A percentile compares a stretch with the other conserved stretches of the same genome.
phyloP scores from a whole-genome alignment of 768 basidiomycete genomes.

The Dictyophora rubrovolvata region DNA sequence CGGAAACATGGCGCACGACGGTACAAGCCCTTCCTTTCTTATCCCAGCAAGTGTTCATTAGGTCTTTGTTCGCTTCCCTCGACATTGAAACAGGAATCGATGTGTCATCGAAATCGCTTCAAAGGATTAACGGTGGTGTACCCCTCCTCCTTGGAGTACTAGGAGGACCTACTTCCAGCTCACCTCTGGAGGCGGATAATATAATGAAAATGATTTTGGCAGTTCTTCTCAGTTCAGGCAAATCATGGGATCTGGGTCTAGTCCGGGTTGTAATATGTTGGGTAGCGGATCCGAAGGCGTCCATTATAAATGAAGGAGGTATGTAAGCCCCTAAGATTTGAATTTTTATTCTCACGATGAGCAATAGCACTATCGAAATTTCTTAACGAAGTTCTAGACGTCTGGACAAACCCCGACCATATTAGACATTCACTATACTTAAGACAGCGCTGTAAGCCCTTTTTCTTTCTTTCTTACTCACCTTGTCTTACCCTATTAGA shows the following conservation, averaged over 20 bases:
- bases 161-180: slow-evolving; percentile 25
- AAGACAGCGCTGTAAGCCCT: slow-evolving; percentile 60
- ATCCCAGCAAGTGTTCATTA: slow-evolving; percentile 45
- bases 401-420: slow-evolving; percentile 72
- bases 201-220: slow-evolving; percentile 36
- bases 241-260: slow-evolving; percentile 43
- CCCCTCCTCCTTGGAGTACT: slow-evolving; percentile 41
- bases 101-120: slow-evolving; percentile 25
- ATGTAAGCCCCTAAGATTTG: slow-evolving; percentile 13
- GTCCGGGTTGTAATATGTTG: slow-evolving; percentile 63
- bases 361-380: slow-evolving; percentile 37
- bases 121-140: slow-evolving; percentile 43
- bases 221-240: slow-evolving; percentile 39
- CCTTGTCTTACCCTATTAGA: slow-evolving; percentile 33
- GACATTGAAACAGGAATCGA: slow-evolving; percentile 23
- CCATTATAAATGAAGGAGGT: slow-evolving; percentile 17
- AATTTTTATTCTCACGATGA: slow-evolving; percentile 4
- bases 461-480: not conserved
- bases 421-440: slow-evolving; percentile 70
- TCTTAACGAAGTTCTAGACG: slow-evolving; percentile 39
- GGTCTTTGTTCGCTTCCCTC: slow-evolving; percentile 48
- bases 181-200: slow-evolving; percentile 20
- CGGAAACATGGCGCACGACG: slow-evolving; percentile 37
- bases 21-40: slow-evolving; percentile 40
- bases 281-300: slow-evolving; percentile 39